These are phyloP conservation scores for Apiospora marii DNA, from an alignment of 2,329 filamentous ascomycete genomes.

Conservation along the genomic window DNA sequence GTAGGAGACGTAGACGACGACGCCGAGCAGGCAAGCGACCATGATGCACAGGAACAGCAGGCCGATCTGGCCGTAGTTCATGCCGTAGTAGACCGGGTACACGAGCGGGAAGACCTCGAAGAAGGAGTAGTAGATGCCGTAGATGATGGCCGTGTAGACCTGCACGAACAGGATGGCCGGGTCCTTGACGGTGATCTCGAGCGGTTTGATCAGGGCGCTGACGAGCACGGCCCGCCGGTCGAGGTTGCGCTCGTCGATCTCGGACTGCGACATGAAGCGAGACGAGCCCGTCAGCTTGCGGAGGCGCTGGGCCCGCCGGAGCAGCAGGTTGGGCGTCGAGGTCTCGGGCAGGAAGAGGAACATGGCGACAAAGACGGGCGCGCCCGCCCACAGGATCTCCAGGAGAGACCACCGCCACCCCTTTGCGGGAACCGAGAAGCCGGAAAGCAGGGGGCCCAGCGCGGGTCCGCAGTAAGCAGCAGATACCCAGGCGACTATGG, in stretches of 20 bases:
- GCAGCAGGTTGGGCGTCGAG: constrained; percentile 58
- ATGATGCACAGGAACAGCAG: constrained; percentile 58
- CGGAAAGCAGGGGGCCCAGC: constrained; percentile 56
- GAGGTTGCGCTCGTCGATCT: constrained; percentile 54
- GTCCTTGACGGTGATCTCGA: constrained; percentile 53
- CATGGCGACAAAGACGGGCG: constrained; percentile 53
- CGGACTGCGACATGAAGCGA: constrained; percentile 62
- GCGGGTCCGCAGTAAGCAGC: constrained; percentile 58
- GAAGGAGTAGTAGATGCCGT: constrained; percentile 57
- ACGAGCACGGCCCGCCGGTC: constrained; percentile 54
- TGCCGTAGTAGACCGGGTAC: constrained; percentile 57
- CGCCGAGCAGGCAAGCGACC: constrained; percentile 55
- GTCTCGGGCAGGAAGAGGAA: constrained; percentile 63
- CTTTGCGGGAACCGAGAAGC: constrained; percentile 52
- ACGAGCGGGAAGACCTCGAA: constrained; percentile 64
- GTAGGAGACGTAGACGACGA: constrained; percentile 67
- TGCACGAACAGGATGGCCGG: constrained; percentile 59
- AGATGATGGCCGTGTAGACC: constrained; percentile 57
- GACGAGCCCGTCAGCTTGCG: constrained; percentile 42
- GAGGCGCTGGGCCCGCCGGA: constrained; percentile 59
- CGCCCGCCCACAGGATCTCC: constrained; percentile 56
- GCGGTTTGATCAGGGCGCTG: constrained; percentile 47
- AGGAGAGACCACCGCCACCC: constrained; percentile 59
- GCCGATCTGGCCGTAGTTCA: constrained; percentile 55
- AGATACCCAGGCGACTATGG: constrained; percentile 64